Conservation (phyloP, 2,329 filamentous ascomycete species). For the Pseudogymnoascus sp. region DNA sequence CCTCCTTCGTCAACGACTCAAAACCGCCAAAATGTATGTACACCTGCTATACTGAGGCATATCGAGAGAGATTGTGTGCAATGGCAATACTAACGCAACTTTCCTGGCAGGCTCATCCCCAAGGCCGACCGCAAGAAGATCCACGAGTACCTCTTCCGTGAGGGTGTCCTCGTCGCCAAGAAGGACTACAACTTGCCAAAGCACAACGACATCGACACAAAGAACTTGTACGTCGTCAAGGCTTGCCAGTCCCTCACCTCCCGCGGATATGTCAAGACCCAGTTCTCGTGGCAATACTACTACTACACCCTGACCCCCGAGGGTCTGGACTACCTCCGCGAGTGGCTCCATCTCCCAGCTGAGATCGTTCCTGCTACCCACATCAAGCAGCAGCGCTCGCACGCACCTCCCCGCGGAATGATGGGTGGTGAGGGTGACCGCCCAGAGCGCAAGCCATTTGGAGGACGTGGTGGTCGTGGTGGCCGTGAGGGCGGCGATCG, state of each 20-base stretch:
- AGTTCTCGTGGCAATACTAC: slow-evolving; percentile 99
- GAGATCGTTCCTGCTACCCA: slow-evolving; percentile 99
- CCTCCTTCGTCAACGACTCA: slow-evolving; percentile 9
- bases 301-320: slow-evolving; percentile 99
- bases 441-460: slow-evolving; percentile 69
- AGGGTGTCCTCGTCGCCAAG: slow-evolving; percentile 89
- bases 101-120: slow-evolving; percentile 78
- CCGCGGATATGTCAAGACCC: slow-evolving; percentile 98
- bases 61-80: background rate
- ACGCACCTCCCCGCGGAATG: slow-evolving; percentile 98
- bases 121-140: slow-evolving; percentile 99
- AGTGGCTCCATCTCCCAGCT: slow-evolving; percentile 99
- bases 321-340: slow-evolving; percentile 99
- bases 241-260: slow-evolving; percentile 97
- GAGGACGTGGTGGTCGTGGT: slow-evolving; percentile 55
- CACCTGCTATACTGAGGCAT: slow-evolving; percentile 4
- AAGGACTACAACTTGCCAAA: slow-evolving; percentile 99
- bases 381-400: slow-evolving; percentile 99
- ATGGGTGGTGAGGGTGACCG: slow-evolving; percentile 75
- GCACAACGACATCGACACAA: slow-evolving; percentile 97
- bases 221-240: slow-evolving; percentile 99
- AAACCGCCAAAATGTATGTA: slow-evolving; percentile 40
- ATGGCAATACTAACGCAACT: slow-evolving; percentile 10
- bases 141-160: slow-evolving; percentile 98
- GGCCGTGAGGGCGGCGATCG: slow-evolving; percentile 65